Conservation (phyloP, 2,329 filamentous ascomycete species). For the Fusarium sp. region DNA sequence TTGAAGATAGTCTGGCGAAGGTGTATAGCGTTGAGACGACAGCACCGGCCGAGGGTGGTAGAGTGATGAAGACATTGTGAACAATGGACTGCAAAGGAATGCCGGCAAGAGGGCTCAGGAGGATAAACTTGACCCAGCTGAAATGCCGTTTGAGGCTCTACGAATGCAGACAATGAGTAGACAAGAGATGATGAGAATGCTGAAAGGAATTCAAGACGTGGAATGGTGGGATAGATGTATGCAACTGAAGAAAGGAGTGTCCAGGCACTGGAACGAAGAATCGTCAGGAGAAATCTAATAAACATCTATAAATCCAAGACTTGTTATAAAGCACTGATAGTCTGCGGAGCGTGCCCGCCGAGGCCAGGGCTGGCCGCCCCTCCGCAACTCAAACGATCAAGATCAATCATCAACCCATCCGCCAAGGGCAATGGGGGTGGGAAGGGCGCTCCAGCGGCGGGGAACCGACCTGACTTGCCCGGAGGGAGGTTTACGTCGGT, state of each 20-base stretch:
- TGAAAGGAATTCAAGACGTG: slow-evolving; percentile 58
- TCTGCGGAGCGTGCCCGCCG: slow-evolving; percentile 50
- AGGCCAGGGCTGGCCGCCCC: slow-evolving; percentile 49
- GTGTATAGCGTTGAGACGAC: slow-evolving; percentile 63
- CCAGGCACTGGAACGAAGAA: slow-evolving; percentile 53
- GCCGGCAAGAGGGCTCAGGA: slow-evolving; percentile 46
- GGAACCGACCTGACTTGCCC: slow-evolving; percentile 45
- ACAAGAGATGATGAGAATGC: slow-evolving; percentile 55
- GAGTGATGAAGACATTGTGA: slow-evolving; percentile 53
- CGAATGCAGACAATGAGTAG: slow-evolving; percentile 49
- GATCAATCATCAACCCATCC: slow-evolving; percentile 49
- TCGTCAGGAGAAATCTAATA: slow-evolving; percentile 48
- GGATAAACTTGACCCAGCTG: slow-evolving; percentile 44
- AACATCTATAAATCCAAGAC: slow-evolving; percentile 55
- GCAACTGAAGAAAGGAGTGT: slow-evolving; percentile 49
- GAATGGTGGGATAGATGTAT: slow-evolving; percentile 58
- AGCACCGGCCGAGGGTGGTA: slow-evolving; percentile 60
- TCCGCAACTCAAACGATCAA: slow-evolving; percentile 50
- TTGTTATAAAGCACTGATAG: slow-evolving; percentile 48
- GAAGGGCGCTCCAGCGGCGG: slow-evolving; percentile 43
- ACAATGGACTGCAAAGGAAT: slow-evolving; percentile 47
- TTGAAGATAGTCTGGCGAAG: slow-evolving; percentile 57
- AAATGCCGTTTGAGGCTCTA: slow-evolving; percentile 47
- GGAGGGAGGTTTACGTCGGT: slow-evolving; percentile 44
- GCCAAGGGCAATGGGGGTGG: slow-evolving; percentile 44